phyloP scores from a whole-genome alignment of 768 basidiomycete species.

The Podaxis carcinomalis region DNA sequence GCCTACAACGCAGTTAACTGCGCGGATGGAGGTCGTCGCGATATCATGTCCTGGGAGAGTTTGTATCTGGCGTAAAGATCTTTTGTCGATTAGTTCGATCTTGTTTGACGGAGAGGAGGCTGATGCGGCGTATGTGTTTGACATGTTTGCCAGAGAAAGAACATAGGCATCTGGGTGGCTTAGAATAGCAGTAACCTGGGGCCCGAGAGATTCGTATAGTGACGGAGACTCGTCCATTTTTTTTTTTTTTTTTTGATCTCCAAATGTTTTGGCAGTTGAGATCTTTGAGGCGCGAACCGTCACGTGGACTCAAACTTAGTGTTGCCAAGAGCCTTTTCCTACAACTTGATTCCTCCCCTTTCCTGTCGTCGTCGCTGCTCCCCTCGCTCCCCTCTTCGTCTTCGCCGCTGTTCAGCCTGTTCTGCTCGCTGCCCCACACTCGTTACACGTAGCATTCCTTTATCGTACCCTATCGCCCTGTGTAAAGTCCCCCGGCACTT shows the following conservation, averaged over 20 bases:
- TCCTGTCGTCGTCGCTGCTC: neutral
- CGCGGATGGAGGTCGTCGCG: constrained; percentile 53
- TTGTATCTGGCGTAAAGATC: constrained; percentile 40
- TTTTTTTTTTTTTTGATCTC: neutral
- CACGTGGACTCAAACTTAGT: neutral
- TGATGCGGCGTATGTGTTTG: constrained; percentile 52
- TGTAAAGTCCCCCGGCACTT: constrained; percentile 6
- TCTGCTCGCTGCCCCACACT: constrained; percentile 27
- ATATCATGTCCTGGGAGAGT: constrained; percentile 54
- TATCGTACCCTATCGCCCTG: constrained; percentile 10
- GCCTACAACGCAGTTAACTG: constrained; percentile 37
- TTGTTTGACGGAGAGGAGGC: constrained; percentile 60
- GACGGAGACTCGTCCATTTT: constrained; percentile 5
- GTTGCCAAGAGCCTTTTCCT: neutral
- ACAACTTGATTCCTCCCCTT: neutral
- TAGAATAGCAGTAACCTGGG: neutral
- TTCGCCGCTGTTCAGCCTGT: constrained; percentile 15
- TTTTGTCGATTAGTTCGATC: constrained; percentile 65
- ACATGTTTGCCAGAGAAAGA: constrained; percentile 42
- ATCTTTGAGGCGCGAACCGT: neutral
- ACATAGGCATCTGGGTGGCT: constrained; percentile 43
- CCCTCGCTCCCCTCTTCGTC: constrained; percentile 11
- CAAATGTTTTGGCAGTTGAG: neutral
- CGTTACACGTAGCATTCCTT: constrained; percentile 26
- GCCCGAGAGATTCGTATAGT: neutral